Evolutionary conservation across 2,329 filamentous ascomycete genomes (phyloP).

Genomic region (Pseudopyrenochaeta lycopersici): DNA sequence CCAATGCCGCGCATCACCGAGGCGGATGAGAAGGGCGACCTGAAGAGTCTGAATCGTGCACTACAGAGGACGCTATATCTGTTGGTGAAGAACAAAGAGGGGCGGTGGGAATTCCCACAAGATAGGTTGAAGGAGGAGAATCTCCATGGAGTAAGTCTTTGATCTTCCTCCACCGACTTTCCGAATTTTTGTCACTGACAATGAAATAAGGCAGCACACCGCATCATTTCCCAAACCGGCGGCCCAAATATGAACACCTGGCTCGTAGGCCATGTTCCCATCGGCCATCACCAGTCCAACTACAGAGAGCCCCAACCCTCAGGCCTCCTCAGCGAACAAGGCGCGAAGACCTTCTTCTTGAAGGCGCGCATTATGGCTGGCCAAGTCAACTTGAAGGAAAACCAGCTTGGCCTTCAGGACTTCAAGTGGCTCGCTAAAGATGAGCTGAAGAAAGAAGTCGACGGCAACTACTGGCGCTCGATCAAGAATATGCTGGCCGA

Average conservation of each 20-base stretch:
- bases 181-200: conserved; percentile 18
- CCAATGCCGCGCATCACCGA: conserved; percentile 77
- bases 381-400: conserved; percentile 81
- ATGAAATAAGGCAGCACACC: conserved; percentile 75
- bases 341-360: conserved; percentile 92
- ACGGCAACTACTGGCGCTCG: conserved; percentile 73
- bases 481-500: conserved; percentile 86
- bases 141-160: conserved; percentile 78
- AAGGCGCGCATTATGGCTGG: conserved; percentile 97
- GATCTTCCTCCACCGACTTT: not conserved
- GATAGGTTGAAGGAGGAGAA: conserved; percentile 77
- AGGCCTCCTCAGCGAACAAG: conserved; percentile 57
- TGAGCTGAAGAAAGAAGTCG: conserved; percentile 76
- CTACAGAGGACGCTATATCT: conserved; percentile 88
- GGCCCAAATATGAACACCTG: conserved; percentile 99
- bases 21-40: conserved; percentile 79
- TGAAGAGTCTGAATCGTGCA: conserved; percentile 78
- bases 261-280: conserved; percentile 89
- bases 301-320: conserved; percentile 52
- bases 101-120: conserved; percentile 83
- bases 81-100: conserved; percentile 76
- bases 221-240: conserved; percentile 77
- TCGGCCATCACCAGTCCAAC: conserved; percentile 77
- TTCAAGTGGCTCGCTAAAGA: conserved; percentile 94
- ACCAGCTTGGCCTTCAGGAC: conserved; percentile 76